A percentile compares a stretch with the other conserved stretches of the same genome.
These are phyloP conservation scores for Ampelocalamus luodianensis DNA, from an alignment of 176 grass and related monocot species.

Conservation along the genomic window DNA sequence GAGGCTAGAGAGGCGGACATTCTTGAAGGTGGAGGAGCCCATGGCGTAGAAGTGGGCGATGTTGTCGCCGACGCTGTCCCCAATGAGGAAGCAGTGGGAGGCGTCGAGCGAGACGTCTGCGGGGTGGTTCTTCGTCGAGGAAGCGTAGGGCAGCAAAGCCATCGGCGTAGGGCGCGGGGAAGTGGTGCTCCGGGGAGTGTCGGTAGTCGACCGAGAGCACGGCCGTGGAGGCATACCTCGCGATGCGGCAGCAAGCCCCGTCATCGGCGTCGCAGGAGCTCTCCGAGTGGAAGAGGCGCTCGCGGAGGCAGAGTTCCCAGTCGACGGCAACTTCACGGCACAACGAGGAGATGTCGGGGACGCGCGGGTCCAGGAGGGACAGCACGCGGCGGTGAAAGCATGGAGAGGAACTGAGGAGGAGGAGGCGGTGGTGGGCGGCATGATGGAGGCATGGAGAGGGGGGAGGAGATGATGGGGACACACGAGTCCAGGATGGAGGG, in stretches of 20 bases:
- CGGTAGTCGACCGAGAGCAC: conserved; percentile 82
- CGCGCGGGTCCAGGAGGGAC: conserved; percentile 47
- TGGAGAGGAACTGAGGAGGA: too few species aligned
- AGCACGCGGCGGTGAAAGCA: conserved; percentile 52
- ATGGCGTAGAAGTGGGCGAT: conserved; percentile 67
- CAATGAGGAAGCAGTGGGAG: conserved; percentile 66
- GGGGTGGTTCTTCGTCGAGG: conserved; percentile 51
- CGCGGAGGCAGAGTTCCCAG: conserved; percentile 38
- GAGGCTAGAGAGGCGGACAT: conserved; percentile 49
- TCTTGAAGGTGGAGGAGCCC: background rate
- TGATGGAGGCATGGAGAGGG: too few species aligned
- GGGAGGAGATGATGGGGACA: too few species aligned
- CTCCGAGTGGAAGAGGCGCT: conserved; percentile 61
- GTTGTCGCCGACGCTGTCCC: conserved; percentile 72
- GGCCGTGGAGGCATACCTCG: conserved; percentile 38
- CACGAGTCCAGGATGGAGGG: too few species aligned
- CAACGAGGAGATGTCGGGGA: conserved; percentile 42
- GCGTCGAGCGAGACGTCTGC: conserved; percentile 12
- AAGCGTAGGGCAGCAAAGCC: conserved; percentile 63
- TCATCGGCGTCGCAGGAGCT: conserved; percentile 32
- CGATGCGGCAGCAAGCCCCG: conserved; percentile 61
- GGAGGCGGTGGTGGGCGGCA: too few species aligned
- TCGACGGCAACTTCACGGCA: conserved; percentile 55
- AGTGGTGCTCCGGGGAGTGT: conserved; percentile 64
- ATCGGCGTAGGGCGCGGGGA: conserved; percentile 77